phyloP scores from a whole-genome alignment of 169 alveolate species.

The Amoebophrya sp. region DNA sequence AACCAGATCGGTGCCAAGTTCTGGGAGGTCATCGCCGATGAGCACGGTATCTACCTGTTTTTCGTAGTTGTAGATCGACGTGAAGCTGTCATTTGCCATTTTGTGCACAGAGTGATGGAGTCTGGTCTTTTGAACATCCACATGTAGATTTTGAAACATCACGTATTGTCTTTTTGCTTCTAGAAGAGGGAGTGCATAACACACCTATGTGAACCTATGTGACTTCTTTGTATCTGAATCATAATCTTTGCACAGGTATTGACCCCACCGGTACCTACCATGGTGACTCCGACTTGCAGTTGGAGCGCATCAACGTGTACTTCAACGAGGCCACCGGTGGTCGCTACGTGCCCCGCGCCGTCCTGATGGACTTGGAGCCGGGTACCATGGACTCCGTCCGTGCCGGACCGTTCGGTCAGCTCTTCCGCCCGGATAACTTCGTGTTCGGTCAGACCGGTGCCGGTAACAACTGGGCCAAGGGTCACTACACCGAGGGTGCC shows the following conservation, averaged over 20 bases:
- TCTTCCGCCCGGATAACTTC: conserved; percentile 96
- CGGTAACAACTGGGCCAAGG: conserved; percentile 99
- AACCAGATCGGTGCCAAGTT: conserved; percentile 98
- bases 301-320: conserved; percentile 81
- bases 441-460: conserved; percentile 99
- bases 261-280: conserved; percentile 71
- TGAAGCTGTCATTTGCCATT: too few species aligned
- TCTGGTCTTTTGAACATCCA: too few species aligned
- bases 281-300: conserved; percentile 73
- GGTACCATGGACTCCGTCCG: conserved; percentile 98
- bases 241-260: too few species aligned
- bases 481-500: conserved; percentile 99
- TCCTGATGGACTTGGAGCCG: conserved; percentile 96
- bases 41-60: conserved; percentile 99
- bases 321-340: conserved; percentile 97
- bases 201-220: too few species aligned
- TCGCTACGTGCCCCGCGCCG: conserved; percentile 95
- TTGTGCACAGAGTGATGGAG: too few species aligned
- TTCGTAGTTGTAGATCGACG: too few species aligned
- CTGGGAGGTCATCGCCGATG: conserved; percentile 99
- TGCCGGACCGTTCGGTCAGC: conserved; percentile 85
- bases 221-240: too few species aligned
- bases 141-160: too few species aligned
- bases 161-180: too few species aligned
- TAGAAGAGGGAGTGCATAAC: too few species aligned